Evolutionary conservation across 805 yeast genomes (phyloP), one percentile per base, ranked within the genome.

Genomic region (Saccharomyces kudriavzevii): DNA sequence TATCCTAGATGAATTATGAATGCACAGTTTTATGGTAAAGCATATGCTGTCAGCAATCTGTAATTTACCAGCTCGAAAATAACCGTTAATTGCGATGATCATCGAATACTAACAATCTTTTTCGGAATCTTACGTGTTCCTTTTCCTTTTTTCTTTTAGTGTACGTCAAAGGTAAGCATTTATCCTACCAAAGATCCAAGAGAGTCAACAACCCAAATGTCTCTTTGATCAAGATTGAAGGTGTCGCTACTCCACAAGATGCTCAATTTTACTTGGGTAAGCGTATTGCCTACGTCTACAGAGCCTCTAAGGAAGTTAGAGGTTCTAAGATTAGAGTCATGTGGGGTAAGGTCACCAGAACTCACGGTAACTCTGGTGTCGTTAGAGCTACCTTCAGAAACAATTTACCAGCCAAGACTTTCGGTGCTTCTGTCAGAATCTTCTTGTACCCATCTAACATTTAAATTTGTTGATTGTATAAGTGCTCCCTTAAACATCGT

Each of bases 141-240:
- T 43, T 29, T 22, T 49, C n/a, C n/a, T 46, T 47, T 26, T 47
- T 47, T 27, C 35, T 52, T 64, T 60, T 75, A 87, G 94, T 92
- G 81, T 92, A 92, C 96, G 97, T 94, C 80, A 94, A 92, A 85
- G 99, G 97, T 81, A 92, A 91, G 85, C 98, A 92, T 86, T 77
- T 92, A 75, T 90, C 97, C 71, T 92, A 91, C 96, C 97, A 92
- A 84, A 94, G 99, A 82, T 89, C 97, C 71, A 94, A 92, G 89
- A 84, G 84, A 78, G 88, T 87, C 76, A 89, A 85, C 85, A 88
- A 92, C 94, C 97, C 98, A 77, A 87, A 89, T 82, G 87, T 87
- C 70, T 92, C 99, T 63, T 84, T 92, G 77, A 81, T 92, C 77
- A 89, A 92, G 84, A 86, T 92, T 74, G 98, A 94, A 82, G 96